Percentiles rank a stretch among this genome's conserved stretches.
Conservation (phyloP, 1,284 basidiomycete species). For the Schizophyllum amplum region DNA sequence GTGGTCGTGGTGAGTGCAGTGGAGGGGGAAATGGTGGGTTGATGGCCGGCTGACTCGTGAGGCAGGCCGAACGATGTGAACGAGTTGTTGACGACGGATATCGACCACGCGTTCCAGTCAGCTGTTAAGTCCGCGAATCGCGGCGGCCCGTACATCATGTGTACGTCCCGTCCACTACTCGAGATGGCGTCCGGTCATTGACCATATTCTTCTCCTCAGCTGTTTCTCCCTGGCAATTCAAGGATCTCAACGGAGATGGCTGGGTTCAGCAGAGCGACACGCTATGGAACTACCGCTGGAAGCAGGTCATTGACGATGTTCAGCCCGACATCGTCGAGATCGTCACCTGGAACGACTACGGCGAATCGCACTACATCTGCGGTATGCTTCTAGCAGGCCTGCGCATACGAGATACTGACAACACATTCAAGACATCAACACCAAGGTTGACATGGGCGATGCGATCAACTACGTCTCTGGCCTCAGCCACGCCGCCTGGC, state of each 20-base stretch:
- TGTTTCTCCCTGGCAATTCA: conserved; percentile 39
- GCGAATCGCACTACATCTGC: conserved; percentile 21
- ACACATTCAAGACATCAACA: conserved; percentile 17
- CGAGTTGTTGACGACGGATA: conserved; percentile 21
- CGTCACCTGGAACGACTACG: conserved; percentile 17
- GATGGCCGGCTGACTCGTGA: background rate
- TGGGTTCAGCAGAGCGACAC: conserved; percentile 27
- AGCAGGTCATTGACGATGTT: conserved; percentile 24
- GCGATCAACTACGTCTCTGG: conserved; percentile 23
- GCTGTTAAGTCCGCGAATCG: conserved; percentile 12
- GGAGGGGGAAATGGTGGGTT: background rate
- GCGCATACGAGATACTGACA: too few relatives aligned
- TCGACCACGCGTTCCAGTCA: conserved; percentile 20
- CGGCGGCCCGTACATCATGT: conserved; percentile 27
- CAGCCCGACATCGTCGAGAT: conserved; percentile 35
- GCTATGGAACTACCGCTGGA: conserved; percentile 26
- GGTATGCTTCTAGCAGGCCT: too few relatives aligned
- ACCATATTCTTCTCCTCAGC: conserved; percentile 19
- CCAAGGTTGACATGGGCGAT: conserved; percentile 15
- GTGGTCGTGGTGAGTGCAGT: conserved; percentile 24
- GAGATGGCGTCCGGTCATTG: conserved; percentile 12
- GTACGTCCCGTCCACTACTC: conserved; percentile 14
- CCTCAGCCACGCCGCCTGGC: conserved; percentile 22
- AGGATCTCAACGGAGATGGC: conserved; percentile 26
- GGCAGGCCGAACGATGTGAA: conserved; percentile 21